Base-by-base conservation (phyloP, 1,284 basidiomycete genomes). In the Heterobasidion irregulare region DNA sequence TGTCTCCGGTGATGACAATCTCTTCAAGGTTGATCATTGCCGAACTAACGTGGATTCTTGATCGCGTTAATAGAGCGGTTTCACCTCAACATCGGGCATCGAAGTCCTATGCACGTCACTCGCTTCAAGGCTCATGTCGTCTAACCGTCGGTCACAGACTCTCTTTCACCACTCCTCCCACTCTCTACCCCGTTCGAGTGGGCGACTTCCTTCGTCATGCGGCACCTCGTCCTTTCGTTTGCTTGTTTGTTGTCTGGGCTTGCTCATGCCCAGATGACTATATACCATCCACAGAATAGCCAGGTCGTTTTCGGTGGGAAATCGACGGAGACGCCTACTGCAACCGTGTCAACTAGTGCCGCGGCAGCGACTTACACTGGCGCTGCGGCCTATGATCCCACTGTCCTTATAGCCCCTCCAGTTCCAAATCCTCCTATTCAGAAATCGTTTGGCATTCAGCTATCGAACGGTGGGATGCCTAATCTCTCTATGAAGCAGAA, bases 341-440 rank as follows among this genome's bases (percentile, higher is more conserved):
- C 9, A 10, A 43, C 16, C 18, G 16, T 43, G 8, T 3, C n/a
- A 38, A 12, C 49, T 10, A 41, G 38, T n/a, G 66, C 71, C 1
- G 57, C 67, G 0, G 61, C 68, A 5, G 64, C 71, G 6, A 64
- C 61, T 13, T 75, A 73, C 57, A 77, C 75, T 2, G 70, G 71
- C 2, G 58, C 70, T 6, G 69, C 75, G 1, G 75, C 75, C 2
- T 79, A 78, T 59, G 72, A 80, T 56, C 66, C 69, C 5, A 72
- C 72, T 4, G 58, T 66, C 6, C 69, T 82, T 38, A 61, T 57
- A 18, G 64, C 78, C 5, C 80, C 79, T 6, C 55, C 72, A 1
- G 62, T 72, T 2, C 79, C 79, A 1, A 65, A 67, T 54, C 72
- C 72, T 16, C 61, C 67, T 9, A 65, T 75, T 33, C 62, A 68